Evolutionary conservation across 164 flowering plant species (phyloP).

Genomic region (Umbilicus rupestris): DNA sequence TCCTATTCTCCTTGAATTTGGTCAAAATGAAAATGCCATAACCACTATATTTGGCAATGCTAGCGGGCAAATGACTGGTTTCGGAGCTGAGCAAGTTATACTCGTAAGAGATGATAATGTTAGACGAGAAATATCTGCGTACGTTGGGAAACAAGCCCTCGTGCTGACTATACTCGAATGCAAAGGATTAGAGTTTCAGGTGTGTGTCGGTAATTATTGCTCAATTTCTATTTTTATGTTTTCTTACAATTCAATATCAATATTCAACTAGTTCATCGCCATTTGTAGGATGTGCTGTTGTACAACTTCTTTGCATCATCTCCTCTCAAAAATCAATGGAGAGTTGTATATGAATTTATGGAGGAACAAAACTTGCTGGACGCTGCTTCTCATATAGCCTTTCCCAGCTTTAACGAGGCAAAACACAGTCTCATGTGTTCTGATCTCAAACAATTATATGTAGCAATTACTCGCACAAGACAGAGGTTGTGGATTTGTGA

Average conservation of each 20-base stretch:
- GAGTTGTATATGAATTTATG: conserved; percentile 62
- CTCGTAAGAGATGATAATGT: conserved; percentile 67
- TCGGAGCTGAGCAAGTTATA: conserved; percentile 85
- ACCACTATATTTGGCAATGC: conserved; percentile 45
- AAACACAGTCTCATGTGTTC: conserved; percentile 62
- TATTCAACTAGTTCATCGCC: not conserved
- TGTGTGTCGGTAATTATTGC: conserved; percentile 5
- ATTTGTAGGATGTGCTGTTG: conserved; percentile 61
- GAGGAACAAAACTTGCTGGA: conserved; percentile 36
- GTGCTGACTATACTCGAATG: conserved; percentile 70
- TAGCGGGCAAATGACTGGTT: conserved; percentile 30
- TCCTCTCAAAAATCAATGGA: conserved; percentile 59
- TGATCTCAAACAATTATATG: conserved; percentile 75
- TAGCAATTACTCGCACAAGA: conserved; percentile 78
- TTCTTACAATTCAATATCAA: too few species aligned
- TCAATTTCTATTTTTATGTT: not conserved
- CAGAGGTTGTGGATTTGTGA: conserved; percentile 86
- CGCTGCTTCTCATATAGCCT: conserved; percentile 13
- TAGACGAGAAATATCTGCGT: conserved; percentile 25
- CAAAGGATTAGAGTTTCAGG: conserved; percentile 87
- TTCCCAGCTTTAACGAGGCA: conserved; percentile 35
- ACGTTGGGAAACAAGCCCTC: conserved; percentile 67
- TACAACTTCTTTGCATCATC: conserved; percentile 74
- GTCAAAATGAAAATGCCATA: conserved; percentile 46
- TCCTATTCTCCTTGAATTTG: conserved; percentile 54